Evolutionary conservation across 2,329 filamentous ascomycete species (phyloP).

Genomic region (Davidsoniella eucalypti): DNA sequence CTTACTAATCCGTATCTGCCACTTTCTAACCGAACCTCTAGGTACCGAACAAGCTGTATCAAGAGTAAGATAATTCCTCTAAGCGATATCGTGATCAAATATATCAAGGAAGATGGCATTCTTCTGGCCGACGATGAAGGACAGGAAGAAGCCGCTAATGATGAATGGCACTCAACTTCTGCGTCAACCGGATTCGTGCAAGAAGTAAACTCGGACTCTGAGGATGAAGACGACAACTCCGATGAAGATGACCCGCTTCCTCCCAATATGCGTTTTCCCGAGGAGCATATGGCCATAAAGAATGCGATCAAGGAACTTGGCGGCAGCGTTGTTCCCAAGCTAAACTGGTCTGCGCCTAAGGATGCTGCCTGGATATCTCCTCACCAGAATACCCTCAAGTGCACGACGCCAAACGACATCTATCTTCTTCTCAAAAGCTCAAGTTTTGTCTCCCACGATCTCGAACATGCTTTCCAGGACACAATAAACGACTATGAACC

Average conservation of each 20-base stretch:
- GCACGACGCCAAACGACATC: slow-evolving; percentile 72
- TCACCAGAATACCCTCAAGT: slow-evolving; percentile 80
- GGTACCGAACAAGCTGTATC: slow-evolving; percentile 61
- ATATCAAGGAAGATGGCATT: slow-evolving; percentile 85
- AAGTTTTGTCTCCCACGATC: slow-evolving; percentile 84
- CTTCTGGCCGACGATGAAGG: slow-evolving; percentile 53
- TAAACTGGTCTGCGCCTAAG: slow-evolving; percentile 96
- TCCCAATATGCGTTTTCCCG: slow-evolving; percentile 44
- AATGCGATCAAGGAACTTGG: slow-evolving; percentile 65
- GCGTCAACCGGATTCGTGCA: slow-evolving; percentile 19
- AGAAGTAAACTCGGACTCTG: slow-evolving; percentile 28
- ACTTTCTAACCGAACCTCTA: slow-evolving; percentile 18
- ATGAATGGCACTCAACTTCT: slow-evolving; percentile 26
- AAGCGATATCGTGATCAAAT: slow-evolving; percentile 58
- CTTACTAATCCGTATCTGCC: slow-evolving; percentile 14
- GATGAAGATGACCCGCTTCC: slow-evolving; percentile 23
- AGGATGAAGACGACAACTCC: slow-evolving; percentile 25
- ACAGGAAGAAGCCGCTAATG: slow-evolving; percentile 41
- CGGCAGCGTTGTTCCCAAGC: slow-evolving; percentile 74
- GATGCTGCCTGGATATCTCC: slow-evolving; percentile 85
- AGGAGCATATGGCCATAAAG: slow-evolving; percentile 63
- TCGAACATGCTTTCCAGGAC: slow-evolving; percentile 84
- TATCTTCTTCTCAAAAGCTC: slow-evolving; percentile 90
- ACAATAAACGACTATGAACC: slow-evolving; percentile 26
- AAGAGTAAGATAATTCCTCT: slow-evolving; percentile 76